Base-by-base conservation (phyloP, 331 rosid species). In the Phaseolus coccineus region DNA sequence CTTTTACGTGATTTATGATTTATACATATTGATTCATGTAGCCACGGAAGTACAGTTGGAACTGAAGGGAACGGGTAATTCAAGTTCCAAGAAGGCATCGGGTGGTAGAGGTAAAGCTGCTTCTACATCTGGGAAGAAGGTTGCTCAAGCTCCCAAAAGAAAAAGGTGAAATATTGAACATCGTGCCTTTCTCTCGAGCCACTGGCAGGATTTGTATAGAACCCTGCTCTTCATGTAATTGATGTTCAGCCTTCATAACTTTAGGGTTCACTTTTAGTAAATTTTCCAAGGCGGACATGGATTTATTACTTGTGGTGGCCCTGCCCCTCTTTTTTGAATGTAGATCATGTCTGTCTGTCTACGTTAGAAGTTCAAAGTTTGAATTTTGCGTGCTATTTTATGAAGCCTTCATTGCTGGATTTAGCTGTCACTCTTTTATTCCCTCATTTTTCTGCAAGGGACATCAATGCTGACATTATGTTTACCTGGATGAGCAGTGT, bases 41-140 rank as follows among this genome's bases (percentile, higher is more conserved):
- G 98, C 93, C 74, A 77, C 76, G 82, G 85, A 87, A 89, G 97
- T 91, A 52, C 88, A 93, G 24, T 80, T 96, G 80, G 93, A 91
- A 81, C 80, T 96, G 84, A 96, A 93, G 85, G 94, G 90, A 52
- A 77, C 83, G 8, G 93, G 83, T 62, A 90, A 68, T 73, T 83
- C 92, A 14, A 86, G 85, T 58, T 83, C 88, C 15, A 91, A 87
- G 91, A 93, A 89, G 81, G 22, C 87, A 58, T 69, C 88, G 0
- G 86, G 87, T 67, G 91, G 95, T 59, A 87, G 93, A 76, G 93
- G 91, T 53, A 88, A 74, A 90, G 92, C 89, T 77, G 89, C 85
- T 73, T 83, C 91, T 2, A 64, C 75, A 50, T 48, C 90, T 69
- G 82, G 80, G 0, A 88, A 83, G 87, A 91, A 89, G 90, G 90